A percentile compares a stretch with the other conserved stretches of the same genome.
Evolutionary conservation across 2,329 filamentous ascomycete genomes (phyloP).

Genomic region (Penicillium expansum): DNA sequence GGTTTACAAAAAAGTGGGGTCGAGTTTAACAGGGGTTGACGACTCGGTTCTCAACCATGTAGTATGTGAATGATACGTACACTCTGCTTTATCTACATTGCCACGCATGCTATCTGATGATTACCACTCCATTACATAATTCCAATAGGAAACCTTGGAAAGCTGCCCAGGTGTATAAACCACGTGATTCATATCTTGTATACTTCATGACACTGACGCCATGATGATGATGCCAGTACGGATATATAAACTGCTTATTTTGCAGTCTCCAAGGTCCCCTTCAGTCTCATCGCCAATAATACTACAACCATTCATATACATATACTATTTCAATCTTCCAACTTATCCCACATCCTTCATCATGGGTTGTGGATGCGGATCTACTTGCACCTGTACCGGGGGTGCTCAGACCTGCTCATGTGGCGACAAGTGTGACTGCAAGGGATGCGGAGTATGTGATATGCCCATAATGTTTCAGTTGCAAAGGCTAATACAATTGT

Average conservation of each 20-base stretch:
- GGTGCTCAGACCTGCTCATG: constrained; percentile 36
- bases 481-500: constrained; percentile 9
- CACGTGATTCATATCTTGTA: too few species aligned
- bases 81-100: too few species aligned
- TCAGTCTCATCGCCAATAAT: neutral
- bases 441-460: constrained; percentile 41
- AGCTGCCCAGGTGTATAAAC: too few species aligned
- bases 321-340: too few species aligned
- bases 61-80: too few species aligned
- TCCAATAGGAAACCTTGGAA: too few species aligned
- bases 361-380: constrained; percentile 38
- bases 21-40: too few species aligned
- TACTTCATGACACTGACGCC: constrained; percentile 8
- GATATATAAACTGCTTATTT: constrained; percentile 11
- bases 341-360: constrained; percentile 6
- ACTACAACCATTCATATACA: too few species aligned
- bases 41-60: too few species aligned
- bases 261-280: neutral
- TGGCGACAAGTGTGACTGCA: constrained; percentile 35
- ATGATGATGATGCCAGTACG: constrained; percentile 22
- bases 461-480: neutral
- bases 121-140: too few species aligned
- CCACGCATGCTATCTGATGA: too few species aligned
- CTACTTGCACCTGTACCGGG: constrained; percentile 34
- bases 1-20: too few species aligned